These are phyloP conservation scores for Wickerhamiella infanticola DNA, from an alignment of 1,139 yeast species.

Conservation along the genomic window DNA sequence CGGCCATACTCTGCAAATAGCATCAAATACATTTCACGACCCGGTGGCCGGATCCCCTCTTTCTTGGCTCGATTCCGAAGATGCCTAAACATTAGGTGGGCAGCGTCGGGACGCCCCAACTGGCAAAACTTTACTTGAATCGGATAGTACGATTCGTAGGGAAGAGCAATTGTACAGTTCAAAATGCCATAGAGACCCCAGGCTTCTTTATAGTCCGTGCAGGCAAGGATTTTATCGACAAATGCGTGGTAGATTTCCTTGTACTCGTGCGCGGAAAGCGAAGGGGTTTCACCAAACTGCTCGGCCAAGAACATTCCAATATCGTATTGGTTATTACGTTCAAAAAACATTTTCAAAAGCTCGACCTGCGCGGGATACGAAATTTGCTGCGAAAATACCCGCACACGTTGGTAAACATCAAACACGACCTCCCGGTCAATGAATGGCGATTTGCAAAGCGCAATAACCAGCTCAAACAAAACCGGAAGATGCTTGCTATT, in stretches of 20 bases:
- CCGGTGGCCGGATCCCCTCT: conserved; percentile 50
- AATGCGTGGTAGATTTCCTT: conserved; percentile 30
- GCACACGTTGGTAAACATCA: conserved; percentile 24
- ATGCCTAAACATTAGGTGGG: conserved; percentile 49
- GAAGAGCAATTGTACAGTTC: conserved; percentile 42
- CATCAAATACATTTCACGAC: conserved; percentile 44
- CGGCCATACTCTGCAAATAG: conserved; percentile 48
- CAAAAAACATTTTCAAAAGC: conserved; percentile 33
- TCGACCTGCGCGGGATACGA: conserved; percentile 33
- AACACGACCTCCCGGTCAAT: conserved; percentile 19
- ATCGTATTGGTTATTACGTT: conserved; percentile 39
- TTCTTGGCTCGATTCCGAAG: conserved; percentile 42
- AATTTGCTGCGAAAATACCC: conserved; percentile 27
- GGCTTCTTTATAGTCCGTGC: conserved; percentile 34
- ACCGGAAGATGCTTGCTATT: conserved; percentile 21
- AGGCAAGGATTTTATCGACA: conserved; percentile 31
- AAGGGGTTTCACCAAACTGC: conserved; percentile 38
- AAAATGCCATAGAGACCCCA: conserved; percentile 52
- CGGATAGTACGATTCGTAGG: conserved; percentile 45
- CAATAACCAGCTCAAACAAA: conserved; percentile 23
- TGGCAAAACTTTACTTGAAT: conserved; percentile 46
- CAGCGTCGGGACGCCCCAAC: conserved; percentile 44
- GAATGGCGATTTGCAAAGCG: conserved; percentile 16
- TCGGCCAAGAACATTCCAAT: conserved; percentile 42
- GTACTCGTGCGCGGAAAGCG: conserved; percentile 21